phyloP scores from a whole-genome alignment of 306 rosid species.

The Erythrophleum fordii region DNA sequence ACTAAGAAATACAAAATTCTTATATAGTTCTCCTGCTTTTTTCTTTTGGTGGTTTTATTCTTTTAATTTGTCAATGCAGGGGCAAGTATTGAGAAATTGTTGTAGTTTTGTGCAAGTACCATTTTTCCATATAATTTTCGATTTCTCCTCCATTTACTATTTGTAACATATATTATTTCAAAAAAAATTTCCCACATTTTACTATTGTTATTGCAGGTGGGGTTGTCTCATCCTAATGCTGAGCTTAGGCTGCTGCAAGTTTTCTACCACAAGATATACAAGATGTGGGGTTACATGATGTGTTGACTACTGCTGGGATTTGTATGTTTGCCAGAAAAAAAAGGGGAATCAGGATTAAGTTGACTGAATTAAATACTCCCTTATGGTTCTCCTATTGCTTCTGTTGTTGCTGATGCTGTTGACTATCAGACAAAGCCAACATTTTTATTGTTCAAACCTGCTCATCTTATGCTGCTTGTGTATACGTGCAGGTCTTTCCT shows the following conservation, averaged over 20 bases:
- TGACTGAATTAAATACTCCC: background rate
- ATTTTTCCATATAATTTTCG: background rate
- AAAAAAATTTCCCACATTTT: background rate
- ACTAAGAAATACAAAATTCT: too few relatives aligned
- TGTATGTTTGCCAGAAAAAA: background rate
- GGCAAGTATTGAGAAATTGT: too few relatives aligned
- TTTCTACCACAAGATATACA: constrained; percentile 84
- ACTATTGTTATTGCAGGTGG: constrained; percentile 52
- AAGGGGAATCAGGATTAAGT: background rate
- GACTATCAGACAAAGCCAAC: too few relatives aligned
- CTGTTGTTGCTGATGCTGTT: too few relatives aligned
- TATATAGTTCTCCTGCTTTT: too few relatives aligned
- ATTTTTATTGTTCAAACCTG: constrained; percentile 1
- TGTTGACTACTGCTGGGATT: constrained; percentile 7
- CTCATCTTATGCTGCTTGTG: constrained; percentile 22
- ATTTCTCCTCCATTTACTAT: background rate
- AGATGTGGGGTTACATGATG: constrained; percentile 48
- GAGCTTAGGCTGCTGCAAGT: constrained; percentile 83
- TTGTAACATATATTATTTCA: too few relatives aligned
- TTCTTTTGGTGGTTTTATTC: too few relatives aligned
- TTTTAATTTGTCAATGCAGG: too few relatives aligned
- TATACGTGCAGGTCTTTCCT: constrained; percentile 73
- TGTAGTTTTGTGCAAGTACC: too few relatives aligned
- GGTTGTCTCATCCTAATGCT: constrained; percentile 74
- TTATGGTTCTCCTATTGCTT: constrained; percentile 9